Percentiles rank a stretch among this genome's conserved stretches.
phyloP scores from a whole-genome alignment of 1,284 basidiomycete species.

The Prillingera fragicola region DNA sequence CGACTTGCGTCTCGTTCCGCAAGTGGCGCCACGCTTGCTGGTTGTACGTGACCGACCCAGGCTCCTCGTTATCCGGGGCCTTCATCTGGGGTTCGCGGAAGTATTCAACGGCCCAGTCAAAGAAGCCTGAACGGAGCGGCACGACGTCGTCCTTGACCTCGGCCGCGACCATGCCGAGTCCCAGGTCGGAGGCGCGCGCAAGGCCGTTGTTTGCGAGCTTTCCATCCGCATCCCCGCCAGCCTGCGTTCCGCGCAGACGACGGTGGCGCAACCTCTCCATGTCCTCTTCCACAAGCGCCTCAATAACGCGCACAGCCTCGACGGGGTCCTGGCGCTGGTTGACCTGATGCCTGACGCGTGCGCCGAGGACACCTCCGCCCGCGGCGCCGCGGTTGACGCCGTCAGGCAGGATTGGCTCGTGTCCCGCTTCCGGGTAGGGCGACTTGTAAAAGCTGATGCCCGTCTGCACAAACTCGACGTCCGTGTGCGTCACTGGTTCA shows the following conservation, averaged over 20 bases:
- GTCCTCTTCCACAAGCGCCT: slow-evolving; percentile 81
- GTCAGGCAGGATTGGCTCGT: slow-evolving; percentile 35
- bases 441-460: slow-evolving; percentile 31
- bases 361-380: slow-evolving; percentile 5
- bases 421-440: slow-evolving; percentile 37
- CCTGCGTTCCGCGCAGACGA: slow-evolving; percentile 50
- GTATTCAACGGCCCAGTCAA: slow-evolving; percentile 95
- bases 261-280: slow-evolving; percentile 75
- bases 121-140: slow-evolving; percentile 85
- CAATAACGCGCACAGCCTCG: slow-evolving; percentile 68
- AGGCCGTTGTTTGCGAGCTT: slow-evolving; percentile 40
- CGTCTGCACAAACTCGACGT: slow-evolving; percentile 12
- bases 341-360: slow-evolving; percentile 2
- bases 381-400: slow-evolving; percentile 1
- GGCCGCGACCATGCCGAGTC: slow-evolving; percentile 48
- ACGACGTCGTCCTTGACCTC: slow-evolving; percentile 55
- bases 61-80: slow-evolving; percentile 92
- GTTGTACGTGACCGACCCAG: slow-evolving; percentile 87
- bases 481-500: slow-evolving; percentile 14
- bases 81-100: slow-evolving; percentile 98
- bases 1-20: slow-evolving; percentile 78
- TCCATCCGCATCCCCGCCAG: slow-evolving; percentile 41
- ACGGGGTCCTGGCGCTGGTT: slow-evolving; percentile 18
- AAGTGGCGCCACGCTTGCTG: slow-evolving; percentile 93
- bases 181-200: slow-evolving; percentile 37